Evolutionary conservation across 371 early-diverging fungal species (phyloP), one percentile per base, ranked within the genome.

Genomic region (Coemansia sp.): DNA sequence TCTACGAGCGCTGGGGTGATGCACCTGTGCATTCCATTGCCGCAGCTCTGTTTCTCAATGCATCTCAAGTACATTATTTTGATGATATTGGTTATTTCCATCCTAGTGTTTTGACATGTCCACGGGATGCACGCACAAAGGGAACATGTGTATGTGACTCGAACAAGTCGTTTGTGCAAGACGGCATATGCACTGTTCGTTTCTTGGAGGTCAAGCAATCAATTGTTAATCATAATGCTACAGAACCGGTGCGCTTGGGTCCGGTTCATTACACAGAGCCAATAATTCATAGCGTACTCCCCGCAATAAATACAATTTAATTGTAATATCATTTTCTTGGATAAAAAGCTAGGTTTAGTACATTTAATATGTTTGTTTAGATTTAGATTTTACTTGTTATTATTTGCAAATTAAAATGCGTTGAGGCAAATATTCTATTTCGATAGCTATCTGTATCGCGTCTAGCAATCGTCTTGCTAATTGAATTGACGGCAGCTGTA

Each of bases 11-110:
- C 50, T 50, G 50, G 50, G 87, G 88, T 34, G 88, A 88, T 78
- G 87, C 86, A 29, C 87, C 87, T 29, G 85, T 98, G 2, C 99
- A 96, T 64, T 92, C 94, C 13, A 82, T 97, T 10, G 95, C 92
- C 0, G 92, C 88, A 0, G 87, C 90, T 0, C 69, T 97, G 78
- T 85, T 93, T 76, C 76, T 97, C 10, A 82, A 85, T 16, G 86
- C 84, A 63, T 72, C 82, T 7, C 81, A 94, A 77, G 80, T 95
- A 3, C 95, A 96, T 63, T 95, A 89, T 77, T 97, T 97, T 82
- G 85, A 89, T 56, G 89, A 92, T 59, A 88, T 92, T 57, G 91
- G 91, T 0, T 93, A 93, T 71, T 82, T 68, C 53, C 92, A 92
- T 67, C 77, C 81, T 10, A 86, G 86, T 29, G 86, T 87, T 55